A percentile compares a stretch with the other conserved stretches of the same genome.
phyloP scores from a whole-genome alignment of 768 basidiomycete species.

The Infundibulicybe gibba region DNA sequence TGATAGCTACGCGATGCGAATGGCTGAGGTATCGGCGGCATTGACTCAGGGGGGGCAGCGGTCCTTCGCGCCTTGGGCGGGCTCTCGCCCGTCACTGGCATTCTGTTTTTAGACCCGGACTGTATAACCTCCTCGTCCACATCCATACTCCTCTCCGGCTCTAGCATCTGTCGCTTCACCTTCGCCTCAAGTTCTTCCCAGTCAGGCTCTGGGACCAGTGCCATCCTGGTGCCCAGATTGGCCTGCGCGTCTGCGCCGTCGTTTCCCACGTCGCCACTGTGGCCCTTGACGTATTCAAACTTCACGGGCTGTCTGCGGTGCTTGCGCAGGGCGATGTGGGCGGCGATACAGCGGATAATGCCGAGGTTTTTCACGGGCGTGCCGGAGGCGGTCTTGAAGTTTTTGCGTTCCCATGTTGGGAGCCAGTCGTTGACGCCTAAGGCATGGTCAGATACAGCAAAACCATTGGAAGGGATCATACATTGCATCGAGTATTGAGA shows the following conservation, averaged over 20 bases:
- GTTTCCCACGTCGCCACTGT: constrained; percentile 76
- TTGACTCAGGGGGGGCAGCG: too few species aligned
- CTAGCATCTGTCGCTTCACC: constrained; percentile 3
- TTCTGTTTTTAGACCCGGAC: too few species aligned
- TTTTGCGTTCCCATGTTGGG: constrained; percentile 56
- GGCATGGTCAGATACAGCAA: constrained; percentile 3
- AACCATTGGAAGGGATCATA: constrained; percentile 24
- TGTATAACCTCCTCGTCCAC: too few species aligned
- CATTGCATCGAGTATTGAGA: constrained; percentile 83
- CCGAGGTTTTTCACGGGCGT: constrained; percentile 67
- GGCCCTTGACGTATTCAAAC: constrained; percentile 76
- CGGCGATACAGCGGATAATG: constrained; percentile 68
- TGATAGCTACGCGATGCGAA: too few species aligned
- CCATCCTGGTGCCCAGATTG: constrained; percentile 46
- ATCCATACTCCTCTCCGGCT: too few species aligned
- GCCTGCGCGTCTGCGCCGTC: constrained; percentile 83
- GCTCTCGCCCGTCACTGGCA: too few species aligned
- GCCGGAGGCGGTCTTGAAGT: constrained; percentile 44
- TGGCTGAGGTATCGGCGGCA: too few species aligned
- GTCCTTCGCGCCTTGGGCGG: too few species aligned
- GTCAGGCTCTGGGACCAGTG: constrained; percentile 45
- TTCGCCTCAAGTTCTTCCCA: constrained; percentile 42
- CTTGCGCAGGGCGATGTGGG: constrained; percentile 54
- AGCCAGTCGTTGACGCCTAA: constrained; percentile 72
- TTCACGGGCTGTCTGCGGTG: constrained; percentile 49